Conservation (phyloP, 2,329 filamentous ascomycete genomes). For the Aaosphaeria pasadenensis region DNA sequence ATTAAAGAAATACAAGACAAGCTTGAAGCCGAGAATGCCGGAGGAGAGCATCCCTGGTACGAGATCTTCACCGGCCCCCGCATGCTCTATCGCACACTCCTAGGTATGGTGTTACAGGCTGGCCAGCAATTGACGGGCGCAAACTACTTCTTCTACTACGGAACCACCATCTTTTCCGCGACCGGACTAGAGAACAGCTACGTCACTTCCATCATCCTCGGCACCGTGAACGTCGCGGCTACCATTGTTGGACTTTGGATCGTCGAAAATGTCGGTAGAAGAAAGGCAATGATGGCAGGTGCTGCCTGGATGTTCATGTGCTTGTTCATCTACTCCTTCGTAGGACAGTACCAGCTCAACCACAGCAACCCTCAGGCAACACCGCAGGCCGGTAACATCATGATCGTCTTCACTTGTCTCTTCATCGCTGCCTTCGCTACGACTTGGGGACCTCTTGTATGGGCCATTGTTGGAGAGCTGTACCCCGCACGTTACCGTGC, state of each 20-base stretch:
- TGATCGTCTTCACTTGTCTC: slow-evolving; percentile 68
- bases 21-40: slow-evolving; percentile 49
- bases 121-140: slow-evolving; percentile 68
- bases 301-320: slow-evolving; percentile 53
- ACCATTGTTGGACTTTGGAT: slow-evolving; percentile 47
- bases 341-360: slow-evolving; percentile 44
- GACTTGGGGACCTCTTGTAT: slow-evolving; percentile 69
- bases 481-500: slow-evolving; percentile 59
- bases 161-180: slow-evolving; percentile 45
- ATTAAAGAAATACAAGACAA: slow-evolving; percentile 57
- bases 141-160: slow-evolving; percentile 64
- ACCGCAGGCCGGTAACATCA: slow-evolving; percentile 52
- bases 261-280: slow-evolving; percentile 47
- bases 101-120: slow-evolving; percentile 62
- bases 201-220: slow-evolving; percentile 49
- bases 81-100: slow-evolving; percentile 63
- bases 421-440: slow-evolving; percentile 66
- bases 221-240: slow-evolving; percentile 49
- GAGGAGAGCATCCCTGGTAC: slow-evolving; percentile 41
- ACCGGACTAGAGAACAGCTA: slow-evolving; percentile 43
- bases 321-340: slow-evolving; percentile 54
- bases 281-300: slow-evolving; percentile 45
- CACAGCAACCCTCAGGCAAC: slow-evolving; percentile 31
- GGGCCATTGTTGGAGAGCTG: slow-evolving; percentile 66
- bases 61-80: slow-evolving; percentile 65